Evolutionary conservation across 73 alveolate species (phyloP).

Genomic region (Uronychia binucleata): DNA sequence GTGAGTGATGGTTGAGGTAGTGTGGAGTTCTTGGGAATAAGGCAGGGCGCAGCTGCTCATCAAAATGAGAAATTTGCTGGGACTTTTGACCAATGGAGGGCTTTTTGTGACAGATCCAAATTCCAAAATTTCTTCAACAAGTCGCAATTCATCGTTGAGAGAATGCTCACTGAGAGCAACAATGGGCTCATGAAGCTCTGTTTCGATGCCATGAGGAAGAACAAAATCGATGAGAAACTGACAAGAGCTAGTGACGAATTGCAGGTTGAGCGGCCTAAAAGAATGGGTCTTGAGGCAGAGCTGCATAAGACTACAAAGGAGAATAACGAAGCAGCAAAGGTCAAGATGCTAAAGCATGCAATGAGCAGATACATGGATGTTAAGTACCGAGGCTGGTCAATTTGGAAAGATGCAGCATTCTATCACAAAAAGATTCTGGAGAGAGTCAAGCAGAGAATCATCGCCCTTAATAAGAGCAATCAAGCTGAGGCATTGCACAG

Average conservation of each 20-base stretch:
- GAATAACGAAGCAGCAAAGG: slow-evolving; percentile 11
- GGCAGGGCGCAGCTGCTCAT: too few species aligned
- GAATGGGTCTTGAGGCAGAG: slow-evolving; percentile 41
- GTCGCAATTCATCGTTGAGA: slow-evolving; percentile 28
- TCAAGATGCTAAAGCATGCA: slow-evolving; percentile 23
- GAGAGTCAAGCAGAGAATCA: slow-evolving; percentile 32
- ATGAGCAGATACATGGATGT: slow-evolving; percentile 37
- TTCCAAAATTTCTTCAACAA: slow-evolving; percentile 36
- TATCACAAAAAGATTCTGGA: slow-evolving; percentile 34
- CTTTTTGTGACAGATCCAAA: slow-evolving; percentile 43
- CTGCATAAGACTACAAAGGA: slow-evolving; percentile 18
- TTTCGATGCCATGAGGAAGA: slow-evolving; percentile 46
- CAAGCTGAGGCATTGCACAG: slow-evolving; percentile 26
- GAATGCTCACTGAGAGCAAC: slow-evolving; percentile 9
- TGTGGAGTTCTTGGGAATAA: too few species aligned
- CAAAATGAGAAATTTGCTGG: slow-evolving; percentile 18
- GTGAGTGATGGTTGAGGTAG: too few species aligned
- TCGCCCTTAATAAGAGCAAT: slow-evolving; percentile 22
- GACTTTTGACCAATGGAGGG: slow-evolving; percentile 55
- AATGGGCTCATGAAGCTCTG: slow-evolving; percentile 37
- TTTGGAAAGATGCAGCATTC: slow-evolving; percentile 40
- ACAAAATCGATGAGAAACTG: slow-evolving; percentile 22
- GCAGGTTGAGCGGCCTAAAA: slow-evolving; percentile 28
- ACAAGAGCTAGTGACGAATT: slow-evolving; percentile 20
- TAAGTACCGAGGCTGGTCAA: slow-evolving; percentile 26